Evolutionary conservation across 2,329 filamentous ascomycete species (phyloP).

Genomic region (Phialophora verrucosa): DNA sequence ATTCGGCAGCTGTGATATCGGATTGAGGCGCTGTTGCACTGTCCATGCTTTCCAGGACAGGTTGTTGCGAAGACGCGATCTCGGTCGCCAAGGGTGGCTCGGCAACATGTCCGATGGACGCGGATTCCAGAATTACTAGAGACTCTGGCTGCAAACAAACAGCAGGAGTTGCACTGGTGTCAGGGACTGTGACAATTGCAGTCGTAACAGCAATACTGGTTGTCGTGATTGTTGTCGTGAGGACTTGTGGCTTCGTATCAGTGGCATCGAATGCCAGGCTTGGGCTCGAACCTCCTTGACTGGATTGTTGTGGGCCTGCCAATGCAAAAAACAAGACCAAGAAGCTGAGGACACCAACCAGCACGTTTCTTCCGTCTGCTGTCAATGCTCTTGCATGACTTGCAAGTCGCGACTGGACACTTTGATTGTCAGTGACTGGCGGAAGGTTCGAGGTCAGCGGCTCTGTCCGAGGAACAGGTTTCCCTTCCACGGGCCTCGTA

Average conservation of each 20-base stretch:
- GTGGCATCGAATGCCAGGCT: not conserved
- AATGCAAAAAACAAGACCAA: constrained; percentile 51
- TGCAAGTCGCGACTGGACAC: constrained; percentile 57
- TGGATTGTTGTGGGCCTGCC: not conserved
- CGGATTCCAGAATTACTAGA: not conserved
- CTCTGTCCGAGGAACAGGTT: not conserved
- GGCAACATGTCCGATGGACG: not conserved
- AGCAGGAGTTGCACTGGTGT: not conserved
- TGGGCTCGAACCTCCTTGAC: not conserved
- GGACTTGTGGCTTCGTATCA: constrained; percentile 11
- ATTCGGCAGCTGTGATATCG: not conserved
- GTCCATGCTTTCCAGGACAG: not conserved
- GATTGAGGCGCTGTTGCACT: not conserved
- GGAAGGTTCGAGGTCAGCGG: not conserved
- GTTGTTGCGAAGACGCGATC: not conserved
- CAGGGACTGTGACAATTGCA: constrained; percentile 21
- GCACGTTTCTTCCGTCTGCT: constrained; percentile 60
- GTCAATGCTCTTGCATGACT: constrained; percentile 61
- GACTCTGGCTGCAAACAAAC: not conserved
- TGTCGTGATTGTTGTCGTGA: constrained; percentile 29
- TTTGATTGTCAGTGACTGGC: constrained; percentile 50
- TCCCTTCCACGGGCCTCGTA: not conserved
- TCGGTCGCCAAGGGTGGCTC: not conserved
- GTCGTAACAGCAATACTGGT: constrained; percentile 24
- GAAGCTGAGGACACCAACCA: constrained; percentile 54